Evolutionary conservation across 257 asterid genomes (phyloP), one percentile per base, ranked within the genome.

Genomic region (Solanum virginianum): DNA sequence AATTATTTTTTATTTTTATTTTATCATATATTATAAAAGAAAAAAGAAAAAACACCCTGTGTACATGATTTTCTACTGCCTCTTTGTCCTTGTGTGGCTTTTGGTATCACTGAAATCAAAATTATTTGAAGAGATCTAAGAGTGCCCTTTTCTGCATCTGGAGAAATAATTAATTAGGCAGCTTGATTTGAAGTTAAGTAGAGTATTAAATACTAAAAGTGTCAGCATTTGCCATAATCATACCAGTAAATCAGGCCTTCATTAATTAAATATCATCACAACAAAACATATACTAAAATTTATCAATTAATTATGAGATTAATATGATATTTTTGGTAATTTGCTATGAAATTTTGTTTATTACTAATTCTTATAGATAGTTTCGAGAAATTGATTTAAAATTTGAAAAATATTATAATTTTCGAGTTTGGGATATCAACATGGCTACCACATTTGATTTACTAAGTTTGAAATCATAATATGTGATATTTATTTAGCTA

Each of bases 311-410:
- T n/a, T n/a, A 59, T 59, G 14, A 4, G 3, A 59, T 10, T n/a
- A n/a, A 13, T 10, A 59, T 45, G 10, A 8, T 7, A 45, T 59
- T 59, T 1, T n/a, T n/a, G 2, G n/a, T 59, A 0, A n/a, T 59
- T n/a, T 1, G 15, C 15, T 59, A 59, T 10, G 0, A n/a, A 59
- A 4, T 10, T 59, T 59, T 59, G 5, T n/a, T 0, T 0, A 0
- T n/a, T 6, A 6, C 8, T n/a, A n/a, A 59, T 59, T 0, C 0
- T 0, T 9, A 59, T 59, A 10, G 0, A 10, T n/a, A 59, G 7
- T n/a, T 59, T 59, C 22, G 7, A 36, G 22, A 69, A 36, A 14
- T 8, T 10, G 0, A 39, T 69, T 0, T 2, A 17, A 5, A 39
- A 39, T 69, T 39, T 39, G 9, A 39, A 36, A 36, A 36, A 69